Evolutionary conservation across 192 early-diverging fungal genomes (phyloP).

Genomic region (Backusella tarrabulga): DNA sequence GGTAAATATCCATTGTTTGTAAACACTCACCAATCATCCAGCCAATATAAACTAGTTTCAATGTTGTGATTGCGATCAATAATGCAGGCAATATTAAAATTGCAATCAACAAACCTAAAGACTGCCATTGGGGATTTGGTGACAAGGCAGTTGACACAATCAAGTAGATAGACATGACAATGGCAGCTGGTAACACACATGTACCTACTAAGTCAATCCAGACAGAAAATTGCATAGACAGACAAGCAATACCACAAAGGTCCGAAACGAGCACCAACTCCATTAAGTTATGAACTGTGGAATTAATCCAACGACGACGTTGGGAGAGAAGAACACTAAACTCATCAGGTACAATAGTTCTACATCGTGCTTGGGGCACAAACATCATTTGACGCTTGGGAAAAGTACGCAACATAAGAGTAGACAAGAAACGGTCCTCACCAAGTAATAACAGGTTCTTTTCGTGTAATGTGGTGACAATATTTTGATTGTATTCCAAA

Average conservation of each 20-base stretch:
- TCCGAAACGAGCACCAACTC: constrained; percentile 83
- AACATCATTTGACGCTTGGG: constrained; percentile 85
- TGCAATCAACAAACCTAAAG: constrained; percentile 68
- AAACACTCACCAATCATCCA: constrained; percentile 78
- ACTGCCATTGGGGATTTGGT: constrained; percentile 37
- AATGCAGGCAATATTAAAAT: constrained; percentile 87
- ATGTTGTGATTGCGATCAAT: constrained; percentile 83
- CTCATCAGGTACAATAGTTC: constrained; percentile 79
- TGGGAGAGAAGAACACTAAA: constrained; percentile 87
- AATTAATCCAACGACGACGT: constrained; percentile 93
- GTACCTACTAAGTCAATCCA: constrained; percentile 73
- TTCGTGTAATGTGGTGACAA: constrained; percentile 75
- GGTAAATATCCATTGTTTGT: background rate
- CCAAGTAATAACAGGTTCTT: constrained; percentile 85
- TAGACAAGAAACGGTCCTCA: constrained; percentile 85
- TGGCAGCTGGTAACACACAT: constrained; percentile 69
- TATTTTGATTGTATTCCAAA: constrained; percentile 73
- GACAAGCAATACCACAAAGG: constrained; percentile 85
- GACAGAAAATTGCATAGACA: constrained; percentile 84
- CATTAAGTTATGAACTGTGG: constrained; percentile 85
- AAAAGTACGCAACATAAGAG: constrained; percentile 82
- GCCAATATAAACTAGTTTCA: constrained; percentile 75
- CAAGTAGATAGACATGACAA: constrained; percentile 78
- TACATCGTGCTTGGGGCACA: constrained; percentile 78
- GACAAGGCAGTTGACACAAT: constrained; percentile 40